Evolutionary conservation across 305 asterid species (phyloP), one percentile per base, ranked within the genome.

Genomic region (Ajuga reptans): DNA sequence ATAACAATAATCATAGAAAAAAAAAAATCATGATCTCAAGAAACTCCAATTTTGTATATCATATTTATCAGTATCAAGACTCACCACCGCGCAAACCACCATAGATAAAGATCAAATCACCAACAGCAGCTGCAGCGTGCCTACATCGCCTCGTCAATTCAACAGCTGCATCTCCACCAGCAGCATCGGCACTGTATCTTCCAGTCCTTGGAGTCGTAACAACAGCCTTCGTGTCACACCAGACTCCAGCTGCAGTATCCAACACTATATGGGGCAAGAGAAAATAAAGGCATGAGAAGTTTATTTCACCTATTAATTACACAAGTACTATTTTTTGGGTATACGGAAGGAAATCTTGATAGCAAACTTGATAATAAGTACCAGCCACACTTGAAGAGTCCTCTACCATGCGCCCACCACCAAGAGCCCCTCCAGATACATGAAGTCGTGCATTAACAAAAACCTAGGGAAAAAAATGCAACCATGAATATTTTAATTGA

Each of bases 341-440:
- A 47, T 61, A 74, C 24, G 47, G 7, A 49, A 73, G 47, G 74
- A 80, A 51, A 71, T 56, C 55, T 21, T 14, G 17, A 41, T 16
- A 54, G 66, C 50, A 53, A 71, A 59, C 33, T 49, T 49, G 65
- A 43, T 42, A 41, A 29, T 5, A 59, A 59, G 66, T 86, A 94
- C 99, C 99, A 72, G 99, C 99, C 41, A 94, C 88, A 72, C 99
- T 94, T 61, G 99, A 94, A 39, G 97, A 94, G 88, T 94, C 99
- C 82, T 94, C 99, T 64, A 94, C 99, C 99, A 93, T 91, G 77
- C 99, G 93, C 27, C 99, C 99, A 16, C 99, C 99, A 18, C 99
- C 99, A 82, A 93, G 92, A 64, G 99, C 97, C 65, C 99, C 99
- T 68, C 99, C 99, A 67, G 97, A 91, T 66, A 91, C 99, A 89